Evolutionary conservation across 1,284 basidiomycete genomes (phyloP), one percentile per base, ranked within the genome.

Genomic region (Ceratobasidium sp.): DNA sequence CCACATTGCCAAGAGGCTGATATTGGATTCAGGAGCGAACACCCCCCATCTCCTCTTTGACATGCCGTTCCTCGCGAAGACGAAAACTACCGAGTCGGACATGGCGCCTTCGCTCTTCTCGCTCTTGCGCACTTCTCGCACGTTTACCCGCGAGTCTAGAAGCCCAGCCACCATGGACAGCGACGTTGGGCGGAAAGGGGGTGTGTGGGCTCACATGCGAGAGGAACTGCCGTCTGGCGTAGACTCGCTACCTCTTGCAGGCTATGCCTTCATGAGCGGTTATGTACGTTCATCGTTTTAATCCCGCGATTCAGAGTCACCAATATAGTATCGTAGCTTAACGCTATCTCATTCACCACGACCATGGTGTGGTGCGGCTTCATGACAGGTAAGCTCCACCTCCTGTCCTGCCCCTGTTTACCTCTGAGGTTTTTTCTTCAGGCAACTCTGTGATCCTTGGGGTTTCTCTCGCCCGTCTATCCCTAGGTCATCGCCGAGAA

Each of bases 371-470:
- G 65, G 65, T 69, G 65, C 28, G 65, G 65, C 21, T 69, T 69
- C 53, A 69, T 69, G 65, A 69, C 65, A 39, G 43, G 61, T 48
- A 1, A 18, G 45, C n/a, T 5, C 30, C 28, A 12, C 12, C 18
- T 28, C 16, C 23, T 26, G 21, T n/a, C 28, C 1, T 10, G 39
- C 41, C 58, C 39, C 36, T 46, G 50, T 61, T 34, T 41, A 14
- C 50, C 34, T 12, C 61, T 52, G 18, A 64, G 45, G 10, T 48
- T 30, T 50, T 48, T 50, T 21, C 55, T 16, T 16, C 18, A 43
- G 65, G 65, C 39, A 69, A 69, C 50, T 69, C 65, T 1, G 65
- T 69, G 5, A 69, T 69, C 34, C 53, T 69, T 26, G 65, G 65
- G 6, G 39, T 69, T 5, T 52, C 65, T 18, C 65, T 69, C 28